Conservation (phyloP, 2,329 filamentous ascomycete genomes). For the Cercospora sesami region DNA sequence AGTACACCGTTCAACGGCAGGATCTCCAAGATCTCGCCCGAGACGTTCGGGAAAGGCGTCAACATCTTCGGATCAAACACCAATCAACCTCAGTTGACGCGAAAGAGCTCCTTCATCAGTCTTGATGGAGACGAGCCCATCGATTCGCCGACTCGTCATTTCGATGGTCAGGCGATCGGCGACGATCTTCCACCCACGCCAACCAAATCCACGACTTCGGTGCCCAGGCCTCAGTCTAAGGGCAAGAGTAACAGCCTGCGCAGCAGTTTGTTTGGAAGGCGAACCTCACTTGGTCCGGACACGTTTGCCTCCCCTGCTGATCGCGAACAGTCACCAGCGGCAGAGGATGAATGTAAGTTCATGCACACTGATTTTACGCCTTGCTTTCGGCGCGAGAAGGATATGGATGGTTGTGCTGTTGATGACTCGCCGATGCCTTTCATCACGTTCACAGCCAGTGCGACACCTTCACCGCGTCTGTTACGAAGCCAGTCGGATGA, state of each 20-base stretch:
- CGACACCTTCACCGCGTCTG: slow-evolving; percentile 40
- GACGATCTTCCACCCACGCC: slow-evolving; percentile 92
- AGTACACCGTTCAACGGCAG: slow-evolving; percentile 76
- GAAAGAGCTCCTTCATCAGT: slow-evolving; percentile 73
- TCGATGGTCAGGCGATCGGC: slow-evolving; percentile 57
- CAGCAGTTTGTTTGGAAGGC: slow-evolving; percentile 52
- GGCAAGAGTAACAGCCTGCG: slow-evolving; percentile 54
- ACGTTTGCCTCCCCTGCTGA: slow-evolving; percentile 47
- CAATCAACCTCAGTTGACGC: slow-evolving; percentile 50
- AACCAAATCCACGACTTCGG: slow-evolving; percentile 68
- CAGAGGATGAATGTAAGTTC: slow-evolving; percentile 43
- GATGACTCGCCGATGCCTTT: slow-evolving; percentile 36
- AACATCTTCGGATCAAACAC: slow-evolving; percentile 63
- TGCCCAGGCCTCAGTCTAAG: slow-evolving; percentile 46
- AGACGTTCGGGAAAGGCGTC: slow-evolving; percentile 65
- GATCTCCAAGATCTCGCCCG: slow-evolving; percentile 61
- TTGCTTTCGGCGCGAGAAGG: slow-evolving; percentile 31
- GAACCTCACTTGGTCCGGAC: slow-evolving; percentile 49
- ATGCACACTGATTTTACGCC: slow-evolving; percentile 31
- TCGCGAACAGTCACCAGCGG: slow-evolving; percentile 34
- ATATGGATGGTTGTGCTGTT: slow-evolving; percentile 21
- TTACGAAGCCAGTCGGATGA: slow-evolving; percentile 44
- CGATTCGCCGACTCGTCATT: slow-evolving; percentile 56
- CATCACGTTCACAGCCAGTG: slow-evolving; percentile 39
- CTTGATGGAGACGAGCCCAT: slow-evolving; percentile 68